phyloP scores from a whole-genome alignment of 2,329 filamentous ascomycete genomes.

The Sclerotinia sclerotiorum region DNA sequence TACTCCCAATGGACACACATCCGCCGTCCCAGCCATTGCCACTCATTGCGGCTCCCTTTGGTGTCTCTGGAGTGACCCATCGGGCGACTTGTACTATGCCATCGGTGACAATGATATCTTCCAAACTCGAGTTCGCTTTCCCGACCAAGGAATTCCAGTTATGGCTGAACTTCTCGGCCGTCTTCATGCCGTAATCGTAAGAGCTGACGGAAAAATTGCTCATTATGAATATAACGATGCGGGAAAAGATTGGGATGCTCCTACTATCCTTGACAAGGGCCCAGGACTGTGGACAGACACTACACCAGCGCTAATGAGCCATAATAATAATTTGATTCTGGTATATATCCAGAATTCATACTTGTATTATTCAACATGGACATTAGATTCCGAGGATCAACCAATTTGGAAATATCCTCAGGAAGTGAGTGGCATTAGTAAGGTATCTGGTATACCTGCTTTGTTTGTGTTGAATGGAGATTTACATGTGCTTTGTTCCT shows the following conservation, averaged over 20 bases:
- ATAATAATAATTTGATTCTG: slow-evolving; percentile 43
- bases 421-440: slow-evolving; percentile 36
- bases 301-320: slow-evolving; percentile 40
- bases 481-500: slow-evolving; percentile 41
- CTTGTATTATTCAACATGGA: slow-evolving; percentile 39
- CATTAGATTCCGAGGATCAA: slow-evolving; percentile 30
- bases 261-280: slow-evolving; percentile 33
- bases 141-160: slow-evolving; percentile 40
- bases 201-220: slow-evolving; percentile 36
- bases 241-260: slow-evolving; percentile 35
- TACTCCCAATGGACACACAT: slow-evolving; percentile 38
- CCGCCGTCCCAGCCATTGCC: slow-evolving; percentile 41
- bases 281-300: slow-evolving; percentile 35
- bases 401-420: slow-evolving; percentile 31
- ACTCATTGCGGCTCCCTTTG: slow-evolving; percentile 43
- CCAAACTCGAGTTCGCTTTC: slow-evolving; percentile 35
- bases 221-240: slow-evolving; percentile 42
- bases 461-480: slow-evolving; percentile 40
- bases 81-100: slow-evolving; percentile 41
- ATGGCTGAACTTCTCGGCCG: slow-evolving; percentile 41
- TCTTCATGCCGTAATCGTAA: slow-evolving; percentile 41
- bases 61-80: slow-evolving; percentile 41
- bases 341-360: slow-evolving; percentile 37
- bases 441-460: slow-evolving; percentile 38
- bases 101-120: slow-evolving; percentile 39